Evolutionary conservation across 805 yeast genomes (phyloP), one percentile per base, ranked within the genome.

Genomic region (Metschnikowia borealis): DNA sequence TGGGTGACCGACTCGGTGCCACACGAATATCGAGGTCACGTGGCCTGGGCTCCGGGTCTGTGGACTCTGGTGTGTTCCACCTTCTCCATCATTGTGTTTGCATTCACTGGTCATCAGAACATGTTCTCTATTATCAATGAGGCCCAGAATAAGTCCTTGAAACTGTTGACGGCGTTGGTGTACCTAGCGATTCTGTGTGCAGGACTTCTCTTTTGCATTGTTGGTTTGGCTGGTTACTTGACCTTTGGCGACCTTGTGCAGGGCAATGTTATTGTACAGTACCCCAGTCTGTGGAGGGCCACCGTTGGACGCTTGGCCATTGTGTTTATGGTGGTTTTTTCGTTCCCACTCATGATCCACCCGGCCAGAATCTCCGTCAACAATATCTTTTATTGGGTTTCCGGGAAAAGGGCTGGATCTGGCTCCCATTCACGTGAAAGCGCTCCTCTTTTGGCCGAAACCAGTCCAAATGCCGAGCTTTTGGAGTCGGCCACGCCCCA

Each of bases 91-190:
- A 84, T 90, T 58, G 92, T 92, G 13, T 91, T 92, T 73, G 96
- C 97, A 0, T 92, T 83, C 68, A 92, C 98, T 0, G 94, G 97
- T 61, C 97, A 92, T 63, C 97, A 92, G 66, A 92, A 92, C 69
- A 89, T 89, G 89, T 89, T 89, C 61, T 82, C 96, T 1, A 80
- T 91, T 49, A 80, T 90, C 48, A 92, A 91, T 61, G 98, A 92
- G 69, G 77, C 91, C 29, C 68, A 66, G 31, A 82, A 82, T 56
- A 78, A 77, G 53, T 70, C 85, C 0, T 68, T 79, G n/a, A 52
- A 62, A 6, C 71, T 69, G 33, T 71, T 83, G 53, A 68, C 73
- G 50, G 66, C 60, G 17, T 74, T 88, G 36, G 78, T 84, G 20
- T 52, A 66, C 17, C 54, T 68, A 7, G 82, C 91, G 1, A 79